Evolutionary conservation across 495 filamentous ascomycete species (phyloP), one percentile per base, ranked within the genome.

Genomic region (Stereocaulon alpinum): DNA sequence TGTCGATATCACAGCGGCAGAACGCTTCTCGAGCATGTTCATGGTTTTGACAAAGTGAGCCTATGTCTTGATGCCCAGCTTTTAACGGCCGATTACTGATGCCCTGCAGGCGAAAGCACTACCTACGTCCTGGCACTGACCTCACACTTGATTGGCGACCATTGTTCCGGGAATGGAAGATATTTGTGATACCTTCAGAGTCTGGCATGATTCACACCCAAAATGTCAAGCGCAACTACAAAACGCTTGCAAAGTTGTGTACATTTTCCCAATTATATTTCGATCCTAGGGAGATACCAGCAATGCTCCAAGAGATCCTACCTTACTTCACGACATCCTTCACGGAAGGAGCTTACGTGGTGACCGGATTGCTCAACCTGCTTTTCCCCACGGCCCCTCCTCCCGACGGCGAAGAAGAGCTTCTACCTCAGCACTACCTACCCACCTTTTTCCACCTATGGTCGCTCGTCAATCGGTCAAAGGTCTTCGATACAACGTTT

Each of bases 241-340:
- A 86, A 67, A 88, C 85, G 34, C 74, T 99, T 40, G 83, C 86
- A 24, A 96, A 91, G 74, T 79, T 99, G 41, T 90, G 86, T 71
- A 82, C 89, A 2, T 94, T 95, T 71, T 82, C 90, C 45, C 89
- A 95, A 68, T 76, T 88, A 24, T 99, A 95, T 70, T 91, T 97
- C 67, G 89, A 99, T 66, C 91, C 93, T 2, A 79, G 78, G 66
- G 90, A 94, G 65, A 78, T 92, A 30, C 82, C 86, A 40, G 84
- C 80, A 12, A 95, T 99, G 77, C 74, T 97, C n/a, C 86, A 95
- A 52, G 94, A 99, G 70, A 79, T 97, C 40, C 76, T 97, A 24
- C 94, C 92, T n/a, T 94, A 84, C 70, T 99, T 95, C 73, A 95
- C 86, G 60, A 94, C 90, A 18, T 96, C 92, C 0, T 91, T 91